A percentile compares a stretch with the other conserved stretches of the same genome.
Evolutionary conservation across 2,329 filamentous ascomycete genomes (phyloP).

Genomic region (Lecanosticta acicola): DNA sequence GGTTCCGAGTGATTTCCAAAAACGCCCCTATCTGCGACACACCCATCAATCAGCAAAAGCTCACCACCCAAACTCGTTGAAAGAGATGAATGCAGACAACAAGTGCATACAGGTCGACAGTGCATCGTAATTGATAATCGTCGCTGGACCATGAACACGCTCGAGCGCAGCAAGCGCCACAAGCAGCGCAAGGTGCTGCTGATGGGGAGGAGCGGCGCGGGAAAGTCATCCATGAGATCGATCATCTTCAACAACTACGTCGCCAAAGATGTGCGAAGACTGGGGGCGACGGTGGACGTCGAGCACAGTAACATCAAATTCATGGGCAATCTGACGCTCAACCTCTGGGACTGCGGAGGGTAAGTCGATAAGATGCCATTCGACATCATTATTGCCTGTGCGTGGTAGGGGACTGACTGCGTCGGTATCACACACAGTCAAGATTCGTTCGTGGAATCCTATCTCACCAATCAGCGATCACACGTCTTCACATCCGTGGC

Average conservation of each 20-base stretch:
- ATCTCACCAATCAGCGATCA: conserved; percentile 87
- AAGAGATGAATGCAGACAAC: background rate
- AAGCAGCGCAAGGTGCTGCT: conserved; percentile 52
- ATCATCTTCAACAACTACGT: conserved; percentile 99
- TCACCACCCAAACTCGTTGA: background rate
- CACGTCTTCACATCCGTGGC: conserved; percentile 97
- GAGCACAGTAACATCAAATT: conserved; percentile 99
- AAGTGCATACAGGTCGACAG: background rate
- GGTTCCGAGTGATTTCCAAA: background rate
- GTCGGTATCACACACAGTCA: conserved; percentile 53
- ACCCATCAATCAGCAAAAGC: background rate
- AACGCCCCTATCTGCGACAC: background rate
- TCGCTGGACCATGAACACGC: conserved; percentile 20
- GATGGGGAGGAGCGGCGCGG: conserved; percentile 90
- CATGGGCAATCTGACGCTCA: conserved; percentile 92
- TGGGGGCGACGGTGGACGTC: conserved; percentile 96
- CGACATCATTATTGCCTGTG: conserved; percentile 1
- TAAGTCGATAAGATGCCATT: conserved; percentile 42
- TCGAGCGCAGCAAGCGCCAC: conserved; percentile 41
- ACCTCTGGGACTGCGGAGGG: conserved; percentile 98
- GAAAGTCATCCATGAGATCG: conserved; percentile 96
- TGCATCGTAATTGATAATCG: background rate
- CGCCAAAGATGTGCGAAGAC: conserved; percentile 83
- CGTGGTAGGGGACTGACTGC: conserved; percentile 14
- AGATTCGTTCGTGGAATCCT: conserved; percentile 98